Evolutionary conservation across 805 yeast species (phyloP).

Genomic region (Hermanozyma aechmeae): DNA sequence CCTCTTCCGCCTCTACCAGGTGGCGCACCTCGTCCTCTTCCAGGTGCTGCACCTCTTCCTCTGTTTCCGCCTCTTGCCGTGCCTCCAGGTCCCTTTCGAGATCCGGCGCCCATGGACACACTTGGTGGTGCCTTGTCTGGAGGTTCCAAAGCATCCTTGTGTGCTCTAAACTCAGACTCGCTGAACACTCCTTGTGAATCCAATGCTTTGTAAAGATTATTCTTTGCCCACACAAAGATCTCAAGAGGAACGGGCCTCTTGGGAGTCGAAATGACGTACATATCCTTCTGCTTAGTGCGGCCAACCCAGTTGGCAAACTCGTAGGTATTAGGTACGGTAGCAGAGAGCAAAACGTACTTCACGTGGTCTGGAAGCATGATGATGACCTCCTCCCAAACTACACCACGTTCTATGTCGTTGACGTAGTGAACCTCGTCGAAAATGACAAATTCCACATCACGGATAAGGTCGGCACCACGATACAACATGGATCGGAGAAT

Average conservation of each 20-base stretch:
- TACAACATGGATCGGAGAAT: constrained; percentile 91
- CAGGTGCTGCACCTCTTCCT: constrained; percentile 11
- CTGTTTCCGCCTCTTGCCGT: constrained; percentile 35
- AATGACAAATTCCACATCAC: constrained; percentile 96
- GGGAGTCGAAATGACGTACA: constrained; percentile 92
- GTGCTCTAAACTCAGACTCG: constrained; percentile 53
- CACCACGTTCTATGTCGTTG: constrained; percentile 95
- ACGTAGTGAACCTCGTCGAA: constrained; percentile 98
- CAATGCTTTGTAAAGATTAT: constrained; percentile 61
- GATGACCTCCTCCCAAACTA: constrained; percentile 98
- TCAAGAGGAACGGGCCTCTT: constrained; percentile 96
- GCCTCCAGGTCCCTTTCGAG: constrained; percentile 35
- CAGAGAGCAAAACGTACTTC: constrained; percentile 81
- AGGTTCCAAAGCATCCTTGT: constrained; percentile 39
- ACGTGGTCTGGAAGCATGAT: constrained; percentile 97
- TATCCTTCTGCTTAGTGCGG: constrained; percentile 90
- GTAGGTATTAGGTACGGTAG: constrained; percentile 96
- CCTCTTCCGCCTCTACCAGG: constrained; percentile 10
- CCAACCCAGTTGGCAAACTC: constrained; percentile 99
- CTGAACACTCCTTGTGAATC: constrained; percentile 64
- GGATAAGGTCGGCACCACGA: constrained; percentile 89
- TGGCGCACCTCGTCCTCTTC: constrained; percentile 9
- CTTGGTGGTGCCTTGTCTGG: constrained; percentile 27
- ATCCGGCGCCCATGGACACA: constrained; percentile 28
- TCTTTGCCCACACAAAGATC: constrained; percentile 77